Conservation (phyloP, 257 asterid genomes). For the Plantago major region DNA sequence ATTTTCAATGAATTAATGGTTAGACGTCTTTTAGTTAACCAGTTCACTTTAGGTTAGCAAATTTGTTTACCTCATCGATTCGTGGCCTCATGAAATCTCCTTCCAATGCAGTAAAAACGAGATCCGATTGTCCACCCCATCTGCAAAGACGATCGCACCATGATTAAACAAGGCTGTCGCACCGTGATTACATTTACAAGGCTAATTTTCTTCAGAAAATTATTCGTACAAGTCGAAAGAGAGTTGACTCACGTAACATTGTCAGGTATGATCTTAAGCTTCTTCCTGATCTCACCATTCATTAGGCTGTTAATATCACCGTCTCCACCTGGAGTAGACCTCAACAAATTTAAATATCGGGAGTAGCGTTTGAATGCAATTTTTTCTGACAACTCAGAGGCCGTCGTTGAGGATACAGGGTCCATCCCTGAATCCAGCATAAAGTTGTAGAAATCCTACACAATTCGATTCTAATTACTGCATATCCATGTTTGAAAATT, state of each 20-base stretch:
- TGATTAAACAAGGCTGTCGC: too few species aligned
- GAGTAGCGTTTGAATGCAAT: slow-evolving; percentile 49
- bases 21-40: too few species aligned
- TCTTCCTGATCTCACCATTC: slow-evolving; percentile 73
- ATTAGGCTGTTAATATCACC: slow-evolving; percentile 52
- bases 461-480: not conserved
- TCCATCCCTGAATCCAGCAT: slow-evolving; percentile 68
- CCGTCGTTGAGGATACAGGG: slow-evolving; percentile 51
- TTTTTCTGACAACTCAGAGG: slow-evolving; percentile 45
- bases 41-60: too few species aligned
- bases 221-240: not conserved
- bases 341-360: slow-evolving; percentile 50
- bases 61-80: slow-evolving; percentile 57
- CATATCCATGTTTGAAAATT: not conserved
- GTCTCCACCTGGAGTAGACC: slow-evolving; percentile 44
- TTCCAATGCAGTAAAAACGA: slow-evolving; percentile 43
- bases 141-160: too few species aligned
- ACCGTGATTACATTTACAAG: too few species aligned
- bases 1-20: not conserved
- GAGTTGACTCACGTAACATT: slow-evolving; percentile 43
- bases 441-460: slow-evolving; percentile 89
- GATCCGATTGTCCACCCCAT: slow-evolving; percentile 68
- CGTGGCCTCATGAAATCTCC: slow-evolving; percentile 92
- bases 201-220: too few species aligned
- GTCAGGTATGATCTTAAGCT: slow-evolving; percentile 72